Percentiles rank a stretch among this genome's conserved stretches.
Conservation (phyloP, 192 early-diverging fungal species). For the Thamnidium elegans region DNA sequence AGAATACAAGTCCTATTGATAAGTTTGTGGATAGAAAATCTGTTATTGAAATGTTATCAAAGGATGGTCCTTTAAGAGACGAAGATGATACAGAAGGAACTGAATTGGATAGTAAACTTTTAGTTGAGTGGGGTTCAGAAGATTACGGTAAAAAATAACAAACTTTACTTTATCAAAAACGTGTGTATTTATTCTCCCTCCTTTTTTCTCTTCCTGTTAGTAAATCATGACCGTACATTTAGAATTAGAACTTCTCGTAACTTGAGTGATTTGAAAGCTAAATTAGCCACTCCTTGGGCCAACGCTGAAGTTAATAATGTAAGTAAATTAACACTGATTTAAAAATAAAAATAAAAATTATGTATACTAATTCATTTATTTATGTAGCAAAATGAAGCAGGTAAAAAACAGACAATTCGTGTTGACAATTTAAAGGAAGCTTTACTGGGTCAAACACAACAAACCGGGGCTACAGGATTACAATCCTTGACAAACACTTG, state of each 20-base stretch:
- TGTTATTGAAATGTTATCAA: slow-evolving; percentile 21
- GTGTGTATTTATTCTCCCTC: not conserved
- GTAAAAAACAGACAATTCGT: slow-evolving; percentile 26
- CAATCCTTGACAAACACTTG: not conserved
- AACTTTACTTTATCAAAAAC: not conserved
- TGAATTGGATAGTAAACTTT: slow-evolving; percentile 33
- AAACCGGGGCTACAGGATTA: not conserved
- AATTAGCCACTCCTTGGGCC: slow-evolving; percentile 27
- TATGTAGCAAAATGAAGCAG: slow-evolving; percentile 6
- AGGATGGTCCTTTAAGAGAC: slow-evolving; percentile 24
- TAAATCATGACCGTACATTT: slow-evolving; percentile 27
- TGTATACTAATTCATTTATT: not conserved
- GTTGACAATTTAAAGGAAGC: slow-evolving; percentile 38
- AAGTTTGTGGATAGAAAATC: slow-evolving; percentile 15
- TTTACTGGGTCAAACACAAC: slow-evolving; percentile 13
- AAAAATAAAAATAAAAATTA: too few species aligned
- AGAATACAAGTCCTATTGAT: not conserved
- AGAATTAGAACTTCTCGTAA: slow-evolving; percentile 33
- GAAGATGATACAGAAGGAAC: slow-evolving; percentile 29
- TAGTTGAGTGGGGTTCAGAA: slow-evolving; percentile 29
- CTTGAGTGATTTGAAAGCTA: slow-evolving; percentile 32
- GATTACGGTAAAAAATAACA: slow-evolving; percentile 8
- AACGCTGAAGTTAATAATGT: slow-evolving; percentile 23
- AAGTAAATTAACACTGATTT: not conserved
- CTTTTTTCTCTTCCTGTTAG: not conserved